Evolutionary conservation across 768 basidiomycete species (phyloP).

Genomic region (Boletus vermiculosoides): DNA sequence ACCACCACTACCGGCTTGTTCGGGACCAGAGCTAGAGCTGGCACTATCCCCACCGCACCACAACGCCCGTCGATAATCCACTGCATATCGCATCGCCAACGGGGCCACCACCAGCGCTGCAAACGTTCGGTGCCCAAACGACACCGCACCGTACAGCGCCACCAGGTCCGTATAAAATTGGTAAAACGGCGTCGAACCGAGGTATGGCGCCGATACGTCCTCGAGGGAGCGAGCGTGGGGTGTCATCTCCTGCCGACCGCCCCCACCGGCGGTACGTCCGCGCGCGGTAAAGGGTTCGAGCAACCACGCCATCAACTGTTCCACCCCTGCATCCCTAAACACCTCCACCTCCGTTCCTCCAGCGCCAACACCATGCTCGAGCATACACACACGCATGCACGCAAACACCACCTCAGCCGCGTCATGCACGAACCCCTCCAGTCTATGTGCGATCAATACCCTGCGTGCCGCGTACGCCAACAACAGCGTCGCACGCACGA

Average conservation of each 20-base stretch:
- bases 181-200: constrained; percentile 79
- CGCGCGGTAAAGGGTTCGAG: constrained; percentile 52
- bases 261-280: background rate
- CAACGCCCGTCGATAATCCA: constrained; percentile 80
- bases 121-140: constrained; percentile 80
- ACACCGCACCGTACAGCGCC: constrained; percentile 86
- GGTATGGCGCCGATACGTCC: constrained; percentile 51
- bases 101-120: constrained; percentile 74
- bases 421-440: constrained; percentile 33
- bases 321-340: constrained; percentile 73
- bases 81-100: constrained; percentile 68
- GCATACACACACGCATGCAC: constrained; percentile 95
- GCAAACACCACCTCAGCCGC: constrained; percentile 52
- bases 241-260: background rate
- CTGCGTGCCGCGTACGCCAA: constrained; percentile 53
- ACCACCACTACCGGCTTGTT: background rate
- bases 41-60: constrained; percentile 69
- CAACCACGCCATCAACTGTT: constrained; percentile 55
- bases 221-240: constrained; percentile 42
- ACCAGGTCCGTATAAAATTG: constrained; percentile 93
- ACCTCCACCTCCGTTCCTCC: constrained; percentile 51
- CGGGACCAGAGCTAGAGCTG: background rate
- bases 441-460: constrained; percentile 41
- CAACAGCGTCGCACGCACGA: constrained; percentile 67
- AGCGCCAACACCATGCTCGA: constrained; percentile 68